Conservation (phyloP, 257 asterid species). For the Henckelia pumila region DNA sequence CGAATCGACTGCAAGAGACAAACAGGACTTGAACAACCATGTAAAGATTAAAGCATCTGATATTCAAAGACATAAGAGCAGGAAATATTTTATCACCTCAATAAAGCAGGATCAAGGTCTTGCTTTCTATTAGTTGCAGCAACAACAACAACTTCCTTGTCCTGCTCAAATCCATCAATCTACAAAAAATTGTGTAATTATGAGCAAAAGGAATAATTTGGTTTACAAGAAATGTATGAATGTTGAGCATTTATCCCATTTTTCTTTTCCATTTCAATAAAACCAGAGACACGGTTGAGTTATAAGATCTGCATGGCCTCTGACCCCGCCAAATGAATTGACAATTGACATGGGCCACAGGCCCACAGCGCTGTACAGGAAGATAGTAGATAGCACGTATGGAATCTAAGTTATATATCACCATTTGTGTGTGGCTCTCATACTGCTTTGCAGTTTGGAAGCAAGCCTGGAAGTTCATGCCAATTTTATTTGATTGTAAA, state of each 20-base stretch:
- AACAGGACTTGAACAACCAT: slow-evolving; percentile 18
- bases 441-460: no score
- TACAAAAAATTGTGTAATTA: slow-evolving; percentile 29
- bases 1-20: slow-evolving; percentile 76
- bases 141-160: slow-evolving; percentile 82
- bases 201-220: background rate
- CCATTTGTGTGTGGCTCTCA: no score
- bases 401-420: no score
- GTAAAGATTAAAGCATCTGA: background rate
- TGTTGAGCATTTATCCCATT: background rate
- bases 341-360: background rate
- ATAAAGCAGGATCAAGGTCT: slow-evolving; percentile 95
- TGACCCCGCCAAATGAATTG: background rate
- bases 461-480: background rate
- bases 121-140: slow-evolving; percentile 97
- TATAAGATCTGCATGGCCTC: background rate
- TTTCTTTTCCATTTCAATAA: background rate
- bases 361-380: no score
- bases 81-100: slow-evolving; percentile 49
- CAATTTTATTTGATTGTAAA: background rate
- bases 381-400: no score
- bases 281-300: background rate
- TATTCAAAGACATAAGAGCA: slow-evolving; percentile 2
- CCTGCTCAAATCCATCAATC: slow-evolving; percentile 99
- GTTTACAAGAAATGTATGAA: background rate